Conservation (phyloP, 116 monocot genomes). For the Zostera marina region DNA sequence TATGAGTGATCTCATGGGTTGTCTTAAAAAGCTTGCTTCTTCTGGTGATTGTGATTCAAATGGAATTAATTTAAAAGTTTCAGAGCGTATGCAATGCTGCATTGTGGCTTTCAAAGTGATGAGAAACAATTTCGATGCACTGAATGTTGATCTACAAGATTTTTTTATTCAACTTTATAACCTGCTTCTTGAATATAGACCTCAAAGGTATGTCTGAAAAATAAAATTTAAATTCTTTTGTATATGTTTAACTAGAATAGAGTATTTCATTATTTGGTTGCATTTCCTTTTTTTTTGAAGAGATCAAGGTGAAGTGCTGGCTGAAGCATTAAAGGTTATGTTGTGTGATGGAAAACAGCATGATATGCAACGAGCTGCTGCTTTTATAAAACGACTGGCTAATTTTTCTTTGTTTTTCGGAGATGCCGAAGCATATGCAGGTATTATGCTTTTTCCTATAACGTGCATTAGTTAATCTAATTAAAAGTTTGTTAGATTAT, state of each 20-base stretch:
- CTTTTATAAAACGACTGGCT: slow-evolving; percentile 81
- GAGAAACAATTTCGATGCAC: slow-evolving; percentile 88
- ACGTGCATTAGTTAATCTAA: no score
- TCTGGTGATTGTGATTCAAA: slow-evolving; percentile 14
- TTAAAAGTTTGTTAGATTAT: no score
- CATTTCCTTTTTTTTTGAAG: slow-evolving; percentile 12
- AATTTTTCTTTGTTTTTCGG: slow-evolving; percentile 80
- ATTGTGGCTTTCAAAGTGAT: slow-evolving; percentile 82
- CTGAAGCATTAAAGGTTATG: slow-evolving; percentile 75
- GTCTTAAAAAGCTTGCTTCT: slow-evolving; percentile 70
- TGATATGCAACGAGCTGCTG: slow-evolving; percentile 88
- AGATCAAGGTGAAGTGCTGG: slow-evolving; percentile 62
- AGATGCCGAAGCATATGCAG: slow-evolving; percentile 66
- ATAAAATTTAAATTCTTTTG: background rate
- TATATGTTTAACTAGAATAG: background rate
- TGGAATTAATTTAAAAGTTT: slow-evolving; percentile 37
- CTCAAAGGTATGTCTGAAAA: slow-evolving; percentile 43
- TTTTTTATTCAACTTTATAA: slow-evolving; percentile 85
- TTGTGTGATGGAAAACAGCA: slow-evolving; percentile 93
- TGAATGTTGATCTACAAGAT: slow-evolving; percentile 90
- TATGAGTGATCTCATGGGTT: slow-evolving; percentile 72
- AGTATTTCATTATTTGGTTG: background rate
- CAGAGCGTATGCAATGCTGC: slow-evolving; percentile 88
- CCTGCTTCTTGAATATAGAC: slow-evolving; percentile 77
- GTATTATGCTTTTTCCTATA: slow-evolving; percentile 21